Evolutionary conservation across 2,329 filamentous ascomycete species (phyloP).

Genomic region (Phaeosphaeria sp.): DNA sequence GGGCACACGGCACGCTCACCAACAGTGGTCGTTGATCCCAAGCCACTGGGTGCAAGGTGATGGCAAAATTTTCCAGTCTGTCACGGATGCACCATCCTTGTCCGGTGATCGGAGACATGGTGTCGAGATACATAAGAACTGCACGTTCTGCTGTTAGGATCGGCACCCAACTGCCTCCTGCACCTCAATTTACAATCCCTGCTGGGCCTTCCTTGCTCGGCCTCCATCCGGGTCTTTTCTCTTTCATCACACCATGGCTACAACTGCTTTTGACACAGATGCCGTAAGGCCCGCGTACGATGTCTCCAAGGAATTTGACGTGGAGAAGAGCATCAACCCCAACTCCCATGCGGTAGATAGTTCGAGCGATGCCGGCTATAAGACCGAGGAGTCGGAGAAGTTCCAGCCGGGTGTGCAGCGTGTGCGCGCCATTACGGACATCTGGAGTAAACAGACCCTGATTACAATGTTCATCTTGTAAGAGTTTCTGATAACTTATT

Average conservation of each 20-base stretch:
- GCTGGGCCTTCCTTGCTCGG: conserved; percentile 13
- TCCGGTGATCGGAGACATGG: conserved; percentile 30
- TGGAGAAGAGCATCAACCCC: conserved; percentile 26
- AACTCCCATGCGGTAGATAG: conserved; percentile 9
- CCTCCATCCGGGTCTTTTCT: conserved; percentile 9
- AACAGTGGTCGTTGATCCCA: conserved; percentile 24
- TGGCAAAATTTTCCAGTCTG: conserved; percentile 25
- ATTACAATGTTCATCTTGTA: conserved; percentile 49
- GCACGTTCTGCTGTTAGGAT: conserved; percentile 14
- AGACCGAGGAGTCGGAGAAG: conserved; percentile 31
- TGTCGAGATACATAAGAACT: conserved; percentile 24
- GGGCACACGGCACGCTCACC: conserved; percentile 21
- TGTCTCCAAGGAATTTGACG: conserved; percentile 20
- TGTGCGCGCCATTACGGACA: conserved; percentile 49
- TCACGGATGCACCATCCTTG: conserved; percentile 19
- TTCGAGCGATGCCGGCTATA: conserved; percentile 15
- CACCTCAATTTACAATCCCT: conserved; percentile 15
- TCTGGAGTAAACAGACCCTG: conserved; percentile 49
- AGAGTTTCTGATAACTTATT: conserved; percentile 8
- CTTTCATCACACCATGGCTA: conserved; percentile 16
- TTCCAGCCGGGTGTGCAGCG: conserved; percentile 49
- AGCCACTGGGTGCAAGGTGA: conserved; percentile 26
- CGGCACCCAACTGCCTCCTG: conserved; percentile 9
- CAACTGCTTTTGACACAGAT: conserved; percentile 15
- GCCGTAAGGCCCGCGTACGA: conserved; percentile 20